Conservation (phyloP, 371 early-diverging fungal genomes). For the Rhizopus arrhizus region DNA sequence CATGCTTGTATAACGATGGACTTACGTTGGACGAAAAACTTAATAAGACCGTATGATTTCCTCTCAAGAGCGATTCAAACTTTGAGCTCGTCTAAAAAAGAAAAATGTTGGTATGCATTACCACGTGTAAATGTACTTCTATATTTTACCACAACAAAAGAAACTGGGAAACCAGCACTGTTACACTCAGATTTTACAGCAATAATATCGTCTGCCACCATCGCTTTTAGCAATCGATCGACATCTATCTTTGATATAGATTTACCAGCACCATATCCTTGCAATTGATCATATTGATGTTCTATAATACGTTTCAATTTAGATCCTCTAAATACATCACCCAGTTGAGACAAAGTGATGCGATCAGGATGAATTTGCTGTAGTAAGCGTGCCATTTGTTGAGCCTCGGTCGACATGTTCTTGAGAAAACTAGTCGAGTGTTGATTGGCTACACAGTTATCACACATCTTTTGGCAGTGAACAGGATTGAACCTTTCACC, state of each 20-base stretch:
- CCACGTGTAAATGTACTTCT: background rate
- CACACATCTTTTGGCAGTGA: conserved; percentile 87
- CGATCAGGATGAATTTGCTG: conserved; percentile 46
- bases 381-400: conserved; percentile 54
- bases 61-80: background rate
- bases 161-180: conserved; percentile 19
- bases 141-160: conserved; percentile 25
- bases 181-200: conserved; percentile 12
- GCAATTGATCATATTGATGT: conserved; percentile 50
- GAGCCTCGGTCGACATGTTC: conserved; percentile 66
- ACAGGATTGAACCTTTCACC: conserved; percentile 82
- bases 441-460: conserved; percentile 79
- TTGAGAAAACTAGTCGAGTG: conserved; percentile 16
- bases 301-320: conserved; percentile 59
- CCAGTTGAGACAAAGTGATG: conserved; percentile 74
- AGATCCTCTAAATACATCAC: conserved; percentile 83
- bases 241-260: conserved; percentile 7
- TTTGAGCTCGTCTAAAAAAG: background rate
- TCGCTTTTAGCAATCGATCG: conserved; percentile 15
- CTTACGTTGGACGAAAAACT: background rate
- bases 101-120: background rate
- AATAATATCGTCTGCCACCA: conserved; percentile 17
- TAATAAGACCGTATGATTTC: background rate
- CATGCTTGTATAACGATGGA: background rate
- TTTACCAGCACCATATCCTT: conserved; percentile 69